Evolutionary conservation across 176 grass and related monocot genomes (phyloP).

Genomic region (Ananas comosus): DNA sequence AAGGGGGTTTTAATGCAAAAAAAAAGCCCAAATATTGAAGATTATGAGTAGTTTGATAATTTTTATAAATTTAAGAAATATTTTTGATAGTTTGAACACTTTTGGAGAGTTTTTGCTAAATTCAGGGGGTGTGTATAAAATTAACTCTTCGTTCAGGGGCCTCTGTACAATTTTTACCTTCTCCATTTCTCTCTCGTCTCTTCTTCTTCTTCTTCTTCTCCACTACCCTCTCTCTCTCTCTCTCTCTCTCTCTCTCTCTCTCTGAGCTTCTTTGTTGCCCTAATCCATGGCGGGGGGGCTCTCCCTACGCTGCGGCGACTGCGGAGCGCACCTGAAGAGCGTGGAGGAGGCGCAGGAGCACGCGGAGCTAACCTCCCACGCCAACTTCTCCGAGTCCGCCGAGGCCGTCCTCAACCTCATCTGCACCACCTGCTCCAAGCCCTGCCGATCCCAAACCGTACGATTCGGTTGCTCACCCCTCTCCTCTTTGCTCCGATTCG

Average conservation of each 20-base stretch:
- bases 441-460: conserved; percentile 84
- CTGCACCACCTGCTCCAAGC: conserved; percentile 79
- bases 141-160: no score
- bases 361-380: conserved; percentile 84
- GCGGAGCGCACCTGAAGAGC: conserved; percentile 81
- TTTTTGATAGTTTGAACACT: no score
- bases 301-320: conserved; percentile 83
- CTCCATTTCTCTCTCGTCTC: no score
- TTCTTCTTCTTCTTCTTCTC: background rate
- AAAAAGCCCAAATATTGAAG: no score
- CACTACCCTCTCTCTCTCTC: background rate
- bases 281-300: conserved; percentile 55
- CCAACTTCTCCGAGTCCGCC: conserved; percentile 84
- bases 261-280: background rate
- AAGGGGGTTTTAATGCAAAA: no score
- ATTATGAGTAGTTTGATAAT: no score
- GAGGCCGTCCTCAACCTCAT: conserved; percentile 92
- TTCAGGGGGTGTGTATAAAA: no score
- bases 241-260: conserved; percentile 5
- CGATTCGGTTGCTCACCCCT: conserved; percentile 11
- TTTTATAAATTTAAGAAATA: no score
- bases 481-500: background rate
- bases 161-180: no score
- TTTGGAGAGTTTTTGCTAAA: no score
- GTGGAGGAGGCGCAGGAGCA: conserved; percentile 94